Evolutionary conservation across 1,284 basidiomycete species (phyloP), one percentile per base, ranked within the genome.

Genomic region (Sanguinoderma infundibulare): DNA sequence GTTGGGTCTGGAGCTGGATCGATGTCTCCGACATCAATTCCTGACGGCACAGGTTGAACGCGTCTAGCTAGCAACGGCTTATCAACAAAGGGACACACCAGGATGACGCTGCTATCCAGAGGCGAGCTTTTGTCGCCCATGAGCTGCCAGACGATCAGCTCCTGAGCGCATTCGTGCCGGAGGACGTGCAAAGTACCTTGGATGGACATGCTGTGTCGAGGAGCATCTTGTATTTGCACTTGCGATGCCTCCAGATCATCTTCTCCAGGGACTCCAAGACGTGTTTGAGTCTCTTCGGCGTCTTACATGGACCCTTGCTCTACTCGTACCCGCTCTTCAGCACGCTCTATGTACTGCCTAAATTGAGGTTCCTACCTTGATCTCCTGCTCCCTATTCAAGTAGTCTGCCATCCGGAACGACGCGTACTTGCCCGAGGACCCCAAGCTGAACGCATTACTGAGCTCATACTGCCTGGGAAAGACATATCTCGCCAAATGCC

Each of bases 381-480:
- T 92, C 69, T 94, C 91, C 1, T 71, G 69, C 66, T 94, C 92
- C 65, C 89, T 81, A 67, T 91, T 83, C 10, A 75, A 70, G 69
- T 86, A 89, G 68, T 91, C 82, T 3, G 81, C 78, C 53, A 81
- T 78, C 20, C 62, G 59, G 24, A 59, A 52, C n/a, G 61, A 57
- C 22, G 58, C 58, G 34, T 53, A 51, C 5, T 28, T 49, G 3
- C 49, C 51, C 60, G 49, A 14, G 2, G 47, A 28, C 5, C 59
- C 58, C 22, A 68, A 40, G 5, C 70, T 72, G 61, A 86, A 95
- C 3, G 87, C 81, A 64, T 80, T 91, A 12, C 81, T 73, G 1
- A 96, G 74, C 0, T 83, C 82, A 67, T 90, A 94, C 66, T 95
- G 91, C 32, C 87, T 81, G 7, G 94, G 88, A 68, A 96, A 96